These are phyloP conservation scores for Fraxinus angustifolia DNA, from an alignment of 305 asterid species.

Conservation along the genomic window DNA sequence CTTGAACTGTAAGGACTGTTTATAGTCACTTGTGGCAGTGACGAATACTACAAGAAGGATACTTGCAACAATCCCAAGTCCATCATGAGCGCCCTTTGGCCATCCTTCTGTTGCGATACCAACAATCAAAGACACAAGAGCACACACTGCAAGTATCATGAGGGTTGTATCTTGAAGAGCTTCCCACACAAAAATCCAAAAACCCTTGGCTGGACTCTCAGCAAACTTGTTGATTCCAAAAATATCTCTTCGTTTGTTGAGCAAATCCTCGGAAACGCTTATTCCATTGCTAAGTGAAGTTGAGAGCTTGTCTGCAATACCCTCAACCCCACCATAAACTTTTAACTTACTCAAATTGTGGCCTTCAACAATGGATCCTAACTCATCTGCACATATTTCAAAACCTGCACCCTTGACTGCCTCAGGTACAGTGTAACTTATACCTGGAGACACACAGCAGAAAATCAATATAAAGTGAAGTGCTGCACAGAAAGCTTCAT, in stretches of 20 bases:
- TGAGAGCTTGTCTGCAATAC: conserved; percentile 61
- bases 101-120: conserved; percentile 96
- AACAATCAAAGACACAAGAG: conserved; percentile 72
- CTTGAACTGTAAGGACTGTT: conserved; percentile 85
- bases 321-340: conserved; percentile 78
- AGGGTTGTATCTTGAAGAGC: conserved; percentile 97
- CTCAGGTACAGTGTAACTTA: conserved; percentile 68
- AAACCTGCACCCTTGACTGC: conserved; percentile 74
- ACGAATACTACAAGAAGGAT: conserved; percentile 88
- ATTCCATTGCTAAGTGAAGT: conserved; percentile 68
- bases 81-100: conserved; percentile 97
- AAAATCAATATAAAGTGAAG: conserved; percentile 17
- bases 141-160: conserved; percentile 89
- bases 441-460: conserved; percentile 49
- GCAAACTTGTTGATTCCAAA: conserved; percentile 78
- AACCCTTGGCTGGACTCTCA: conserved; percentile 82
- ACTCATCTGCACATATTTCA: conserved; percentile 69
- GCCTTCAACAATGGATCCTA: conserved; percentile 81
- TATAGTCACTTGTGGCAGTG: conserved; percentile 87
- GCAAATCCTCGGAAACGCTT: conserved; percentile 49
- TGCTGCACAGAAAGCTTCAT: conserved; percentile 4
- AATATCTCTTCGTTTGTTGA: conserved; percentile 50
- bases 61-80: conserved; percentile 95
- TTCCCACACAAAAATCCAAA: conserved; percentile 89
- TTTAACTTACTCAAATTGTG: conserved; percentile 64